These are phyloP conservation scores for Podosphaera aphanis DNA, from an alignment of 2,329 filamentous ascomycete genomes.

Conservation along the genomic window DNA sequence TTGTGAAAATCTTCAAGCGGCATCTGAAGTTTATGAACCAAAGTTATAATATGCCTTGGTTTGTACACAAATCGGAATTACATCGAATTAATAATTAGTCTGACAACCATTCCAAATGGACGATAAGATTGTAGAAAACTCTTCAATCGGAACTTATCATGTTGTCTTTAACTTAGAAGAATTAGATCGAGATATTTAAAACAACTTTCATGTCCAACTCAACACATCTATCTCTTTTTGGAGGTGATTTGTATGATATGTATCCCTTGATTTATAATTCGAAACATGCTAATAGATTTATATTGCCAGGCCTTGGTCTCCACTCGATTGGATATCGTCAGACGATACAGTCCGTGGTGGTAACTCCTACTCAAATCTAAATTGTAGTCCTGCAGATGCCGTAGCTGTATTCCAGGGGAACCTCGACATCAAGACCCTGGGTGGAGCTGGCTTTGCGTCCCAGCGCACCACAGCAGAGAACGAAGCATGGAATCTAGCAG, in stretches of 20 bases:
- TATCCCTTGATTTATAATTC: neutral
- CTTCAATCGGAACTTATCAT: too few species aligned
- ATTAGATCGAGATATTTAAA: too few species aligned
- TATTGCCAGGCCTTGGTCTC: conserved; percentile 29
- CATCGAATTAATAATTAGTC: too few species aligned
- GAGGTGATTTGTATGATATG: conserved; percentile 8
- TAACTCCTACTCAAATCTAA: conserved; percentile 32
- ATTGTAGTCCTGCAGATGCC: conserved; percentile 12
- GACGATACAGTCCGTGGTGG: conserved; percentile 64
- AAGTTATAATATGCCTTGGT: too few species aligned
- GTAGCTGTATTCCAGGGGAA: conserved; percentile 36
- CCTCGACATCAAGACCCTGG: conserved; percentile 51
- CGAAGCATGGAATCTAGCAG: conserved; percentile 36
- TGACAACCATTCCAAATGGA: too few species aligned
- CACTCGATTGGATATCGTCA: conserved; percentile 39
- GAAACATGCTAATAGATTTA: neutral
- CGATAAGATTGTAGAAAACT: too few species aligned
- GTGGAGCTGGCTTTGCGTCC: conserved; percentile 62
- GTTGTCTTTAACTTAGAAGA: too few species aligned
- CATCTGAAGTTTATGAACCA: too few species aligned
- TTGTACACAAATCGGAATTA: too few species aligned
- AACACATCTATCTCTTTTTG: conserved; percentile 6
- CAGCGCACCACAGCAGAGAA: conserved; percentile 40
- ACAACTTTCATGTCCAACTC: too few species aligned
- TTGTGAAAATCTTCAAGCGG: too few species aligned